Evolutionary conservation across 1,139 yeast genomes (phyloP).

Genomic region (Yamadazyma atmosphaerica): DNA sequence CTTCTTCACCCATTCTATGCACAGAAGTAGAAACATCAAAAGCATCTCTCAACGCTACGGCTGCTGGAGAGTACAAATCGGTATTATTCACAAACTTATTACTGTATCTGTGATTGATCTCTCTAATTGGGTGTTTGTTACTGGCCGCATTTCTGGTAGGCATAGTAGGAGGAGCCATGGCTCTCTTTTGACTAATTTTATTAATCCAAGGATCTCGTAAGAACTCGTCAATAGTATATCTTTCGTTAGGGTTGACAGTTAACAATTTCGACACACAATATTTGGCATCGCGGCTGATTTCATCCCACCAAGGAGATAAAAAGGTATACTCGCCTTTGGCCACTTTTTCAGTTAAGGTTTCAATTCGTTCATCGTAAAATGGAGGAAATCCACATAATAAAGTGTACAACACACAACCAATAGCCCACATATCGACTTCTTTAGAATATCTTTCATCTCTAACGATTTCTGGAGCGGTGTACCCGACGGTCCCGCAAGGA

Average conservation of each 20-base stretch:
- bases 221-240: slow-evolving; percentile 79
- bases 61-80: slow-evolving; percentile 77
- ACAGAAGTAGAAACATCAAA: slow-evolving; percentile 94
- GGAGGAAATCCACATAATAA: slow-evolving; percentile 65
- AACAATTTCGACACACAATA: slow-evolving; percentile 71
- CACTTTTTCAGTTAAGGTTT: slow-evolving; percentile 57
- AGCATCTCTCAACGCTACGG: slow-evolving; percentile 89
- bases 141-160: slow-evolving; percentile 6
- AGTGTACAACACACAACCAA: slow-evolving; percentile 62
- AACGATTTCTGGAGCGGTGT: slow-evolving; percentile 64
- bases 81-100: slow-evolving; percentile 21
- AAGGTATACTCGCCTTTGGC: slow-evolving; percentile 58
- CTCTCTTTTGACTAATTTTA: slow-evolving; percentile 4
- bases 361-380: slow-evolving; percentile 58
- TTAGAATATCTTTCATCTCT: slow-evolving; percentile 58
- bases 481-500: slow-evolving; percentile 66
- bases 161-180: slow-evolving; percentile 12
- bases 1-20: slow-evolving; percentile 89
- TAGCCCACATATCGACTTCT: slow-evolving; percentile 66
- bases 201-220: slow-evolving; percentile 84
- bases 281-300: slow-evolving; percentile 53
- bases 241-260: slow-evolving; percentile 76
- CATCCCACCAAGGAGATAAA: slow-evolving; percentile 66
- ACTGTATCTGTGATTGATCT: slow-evolving; percentile 21
- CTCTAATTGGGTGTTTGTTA: slow-evolving; percentile 27